phyloP scores from a whole-genome alignment of 352 stramenopile genomes.

The Globisporangium barbulae region DNA sequence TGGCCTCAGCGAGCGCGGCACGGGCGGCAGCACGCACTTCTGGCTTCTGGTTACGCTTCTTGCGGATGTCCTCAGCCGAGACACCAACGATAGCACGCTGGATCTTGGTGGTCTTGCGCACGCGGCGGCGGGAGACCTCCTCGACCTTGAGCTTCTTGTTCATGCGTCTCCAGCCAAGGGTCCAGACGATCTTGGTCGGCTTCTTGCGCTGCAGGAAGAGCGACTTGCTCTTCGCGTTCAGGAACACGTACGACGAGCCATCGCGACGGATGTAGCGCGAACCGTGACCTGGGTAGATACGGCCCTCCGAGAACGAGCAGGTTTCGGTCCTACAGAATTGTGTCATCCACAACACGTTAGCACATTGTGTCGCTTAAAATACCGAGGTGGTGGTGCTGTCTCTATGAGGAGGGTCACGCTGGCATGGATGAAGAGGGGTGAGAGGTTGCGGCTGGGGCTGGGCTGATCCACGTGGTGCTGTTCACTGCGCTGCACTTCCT shows the following conservation, averaged over 20 bases:
- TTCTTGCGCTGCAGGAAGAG: constrained; percentile 99
- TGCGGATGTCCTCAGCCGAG: constrained; percentile 97
- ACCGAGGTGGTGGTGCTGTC: background rate
- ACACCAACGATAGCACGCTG: constrained; percentile 97
- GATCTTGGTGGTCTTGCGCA: constrained; percentile 95
- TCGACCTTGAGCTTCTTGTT: constrained; percentile 99
- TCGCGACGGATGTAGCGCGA: constrained; percentile 98
- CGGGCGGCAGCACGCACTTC: constrained; percentile 89
- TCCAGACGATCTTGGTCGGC: constrained; percentile 99
- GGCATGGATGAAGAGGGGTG: background rate
- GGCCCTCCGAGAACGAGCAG: constrained; percentile 87
- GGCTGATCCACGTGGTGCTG: background rate
- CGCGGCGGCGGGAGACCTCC: constrained; percentile 77
- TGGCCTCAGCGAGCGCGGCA: constrained; percentile 87
- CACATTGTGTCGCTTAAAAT: background rate
- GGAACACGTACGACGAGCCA: constrained; percentile 94
- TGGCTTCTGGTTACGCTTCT: constrained; percentile 97
- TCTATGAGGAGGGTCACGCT: background rate
- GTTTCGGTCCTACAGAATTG: constrained; percentile 72
- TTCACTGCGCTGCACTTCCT: background rate
- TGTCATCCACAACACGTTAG: constrained; percentile 10
- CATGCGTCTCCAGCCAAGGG: constrained; percentile 95
- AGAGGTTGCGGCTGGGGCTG: background rate
- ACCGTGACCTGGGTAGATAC: constrained; percentile 99
- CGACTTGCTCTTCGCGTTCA: constrained; percentile 97